These are phyloP conservation scores for Boletus reticuloceps DNA, from an alignment of 768 basidiomycete species.

Conservation along the genomic window DNA sequence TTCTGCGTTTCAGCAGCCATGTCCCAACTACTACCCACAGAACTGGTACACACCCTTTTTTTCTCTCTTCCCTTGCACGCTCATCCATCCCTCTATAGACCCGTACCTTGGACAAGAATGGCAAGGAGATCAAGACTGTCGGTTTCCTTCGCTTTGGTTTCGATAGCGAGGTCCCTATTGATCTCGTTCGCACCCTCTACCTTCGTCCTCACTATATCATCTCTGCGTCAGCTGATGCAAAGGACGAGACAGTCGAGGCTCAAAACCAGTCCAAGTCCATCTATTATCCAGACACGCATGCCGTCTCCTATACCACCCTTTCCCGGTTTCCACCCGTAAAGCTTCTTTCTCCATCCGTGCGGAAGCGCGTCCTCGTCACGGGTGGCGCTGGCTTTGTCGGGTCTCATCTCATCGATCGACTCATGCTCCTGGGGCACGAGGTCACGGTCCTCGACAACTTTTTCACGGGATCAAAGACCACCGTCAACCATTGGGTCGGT, in stretches of 20 bases:
- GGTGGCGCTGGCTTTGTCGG: constrained; percentile 99
- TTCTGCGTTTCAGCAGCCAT: constrained; percentile 11
- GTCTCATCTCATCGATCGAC: constrained; percentile 94
- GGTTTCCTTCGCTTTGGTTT: constrained; percentile 89
- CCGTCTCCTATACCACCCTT: constrained; percentile 91
- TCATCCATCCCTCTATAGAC: constrained; percentile 40
- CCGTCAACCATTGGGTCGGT: constrained; percentile 92
- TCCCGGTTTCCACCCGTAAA: constrained; percentile 92
- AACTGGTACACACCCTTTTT: constrained; percentile 10
- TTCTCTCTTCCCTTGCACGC: background rate
- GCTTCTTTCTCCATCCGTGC: constrained; percentile 68
- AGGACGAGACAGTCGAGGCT: constrained; percentile 40
- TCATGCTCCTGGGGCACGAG: constrained; percentile 97
- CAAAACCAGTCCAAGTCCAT: constrained; percentile 79
- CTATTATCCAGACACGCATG: constrained; percentile 72
- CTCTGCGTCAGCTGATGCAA: constrained; percentile 38
- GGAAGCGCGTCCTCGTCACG: constrained; percentile 92
- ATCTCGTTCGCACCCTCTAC: constrained; percentile 84
- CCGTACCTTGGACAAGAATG: constrained; percentile 69
- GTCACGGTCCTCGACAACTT: constrained; percentile 98
- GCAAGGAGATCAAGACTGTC: constrained; percentile 71
- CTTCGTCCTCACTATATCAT: constrained; percentile 76
- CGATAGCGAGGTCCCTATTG: constrained; percentile 78
- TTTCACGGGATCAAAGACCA: constrained; percentile 98
- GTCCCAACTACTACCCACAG: constrained; percentile 20